Percentiles rank a stretch among this genome's conserved stretches.
phyloP scores from a whole-genome alignment of 2,329 filamentous ascomycete genomes.

The Clarireedia monteithiana region DNA sequence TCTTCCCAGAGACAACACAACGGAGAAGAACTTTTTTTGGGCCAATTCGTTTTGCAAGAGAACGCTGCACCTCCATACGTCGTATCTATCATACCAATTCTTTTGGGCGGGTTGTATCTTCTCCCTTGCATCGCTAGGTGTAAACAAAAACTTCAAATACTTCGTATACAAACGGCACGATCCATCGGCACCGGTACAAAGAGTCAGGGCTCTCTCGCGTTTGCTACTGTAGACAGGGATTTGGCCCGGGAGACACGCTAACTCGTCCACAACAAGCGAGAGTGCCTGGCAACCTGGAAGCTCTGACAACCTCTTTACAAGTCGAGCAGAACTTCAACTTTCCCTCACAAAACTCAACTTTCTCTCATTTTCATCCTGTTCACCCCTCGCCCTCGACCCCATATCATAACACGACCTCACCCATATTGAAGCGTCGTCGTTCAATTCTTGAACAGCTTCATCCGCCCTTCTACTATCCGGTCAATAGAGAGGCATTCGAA shows the following conservation, averaged over 20 bases:
- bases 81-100: no score
- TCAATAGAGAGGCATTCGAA: not conserved
- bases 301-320: not conserved
- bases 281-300: not conserved
- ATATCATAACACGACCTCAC: not conserved
- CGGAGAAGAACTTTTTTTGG: no score
- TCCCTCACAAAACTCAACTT: not conserved
- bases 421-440: not conserved
- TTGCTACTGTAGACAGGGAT: not conserved
- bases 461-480: not conserved
- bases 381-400: not conserved
- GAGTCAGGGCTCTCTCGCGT: no score
- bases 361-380: not conserved
- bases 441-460: no score
- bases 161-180: no score
- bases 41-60: no score
- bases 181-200: no score
- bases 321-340: not conserved
- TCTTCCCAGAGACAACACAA: no score
- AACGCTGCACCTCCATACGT: no score
- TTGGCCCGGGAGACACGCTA: not conserved
- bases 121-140: no score
- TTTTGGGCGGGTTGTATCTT: no score
- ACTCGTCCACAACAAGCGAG: not conserved
- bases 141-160: no score